Evolutionary conservation across 768 basidiomycete species (phyloP).

Genomic region (Suillus cothurnatus): DNA sequence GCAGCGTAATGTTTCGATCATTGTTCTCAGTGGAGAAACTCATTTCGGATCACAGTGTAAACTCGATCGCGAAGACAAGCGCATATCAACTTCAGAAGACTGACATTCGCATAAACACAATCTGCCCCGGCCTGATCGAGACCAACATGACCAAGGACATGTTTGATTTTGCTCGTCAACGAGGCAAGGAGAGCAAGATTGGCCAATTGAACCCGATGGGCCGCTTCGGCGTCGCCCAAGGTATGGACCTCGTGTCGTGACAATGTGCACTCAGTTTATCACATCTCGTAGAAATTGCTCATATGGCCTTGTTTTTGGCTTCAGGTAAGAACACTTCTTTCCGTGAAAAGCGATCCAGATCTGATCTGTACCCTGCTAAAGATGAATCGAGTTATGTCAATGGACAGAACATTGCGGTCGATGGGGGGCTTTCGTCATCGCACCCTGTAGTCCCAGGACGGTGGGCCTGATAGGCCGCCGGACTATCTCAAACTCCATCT

Average conservation of each 20-base stretch:
- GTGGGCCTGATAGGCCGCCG: constrained; percentile 47
- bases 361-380: constrained; percentile 30
- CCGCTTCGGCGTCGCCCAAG: constrained; percentile 80
- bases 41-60: constrained; percentile 57
- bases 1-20: constrained; percentile 60
- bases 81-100: constrained; percentile 79
- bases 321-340: constrained; percentile 57
- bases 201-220: constrained; percentile 82
- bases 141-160: constrained; percentile 86
- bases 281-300: constrained; percentile 72
- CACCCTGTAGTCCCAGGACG: constrained; percentile 79
- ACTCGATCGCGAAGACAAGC: constrained; percentile 82
- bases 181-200: constrained; percentile 74
- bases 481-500: not conserved
- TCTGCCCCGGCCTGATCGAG: constrained; percentile 93
- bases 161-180: constrained; percentile 76
- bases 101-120: constrained; percentile 85
- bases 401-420: constrained; percentile 84
- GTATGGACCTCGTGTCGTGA: constrained; percentile 39
- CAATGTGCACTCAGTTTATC: constrained; percentile 16
- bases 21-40: constrained; percentile 6
- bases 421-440: constrained; percentile 83
- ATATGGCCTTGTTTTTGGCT: constrained; percentile 82
- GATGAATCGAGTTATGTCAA: constrained; percentile 93
- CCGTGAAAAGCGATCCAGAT: constrained; percentile 8